Conservation (phyloP, 805 yeast species). For the Candida boleticola region DNA sequence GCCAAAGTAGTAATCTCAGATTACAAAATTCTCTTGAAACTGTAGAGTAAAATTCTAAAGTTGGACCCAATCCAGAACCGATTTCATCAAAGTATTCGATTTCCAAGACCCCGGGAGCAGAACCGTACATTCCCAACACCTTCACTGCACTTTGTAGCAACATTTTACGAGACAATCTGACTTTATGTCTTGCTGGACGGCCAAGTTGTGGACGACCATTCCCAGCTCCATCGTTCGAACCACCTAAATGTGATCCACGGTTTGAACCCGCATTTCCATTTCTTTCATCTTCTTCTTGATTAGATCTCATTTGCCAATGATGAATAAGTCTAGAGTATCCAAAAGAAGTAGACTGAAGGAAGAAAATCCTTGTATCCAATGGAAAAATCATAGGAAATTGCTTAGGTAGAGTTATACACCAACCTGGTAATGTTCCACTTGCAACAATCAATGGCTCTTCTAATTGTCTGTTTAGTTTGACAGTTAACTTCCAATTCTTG, state of each 20-base stretch:
- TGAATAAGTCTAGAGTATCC: conserved; percentile 84
- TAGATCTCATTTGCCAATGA: conserved; percentile 60
- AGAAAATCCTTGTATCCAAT: conserved; percentile 71
- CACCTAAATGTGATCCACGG: conserved; percentile 2
- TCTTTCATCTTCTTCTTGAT: conserved; percentile 27
- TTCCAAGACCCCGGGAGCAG: conserved; percentile 78
- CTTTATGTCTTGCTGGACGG: conserved; percentile 73
- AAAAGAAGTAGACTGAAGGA: conserved; percentile 83
- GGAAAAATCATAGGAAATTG: conserved; percentile 83
- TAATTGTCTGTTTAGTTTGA: conserved; percentile 79
- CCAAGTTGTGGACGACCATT: conserved; percentile 54
- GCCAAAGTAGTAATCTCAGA: conserved; percentile 66
- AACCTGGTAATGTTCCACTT: conserved; percentile 79
- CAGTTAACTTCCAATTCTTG: conserved; percentile 77
- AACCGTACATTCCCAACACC: conserved; percentile 71
- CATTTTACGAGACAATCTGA: conserved; percentile 68
- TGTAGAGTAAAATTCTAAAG: conserved; percentile 84
- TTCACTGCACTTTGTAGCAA: conserved; percentile 76
- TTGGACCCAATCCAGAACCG: conserved; percentile 97
- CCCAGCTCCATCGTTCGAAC: neutral
- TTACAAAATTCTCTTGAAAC: conserved; percentile 74
- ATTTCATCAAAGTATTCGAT: conserved; percentile 87
- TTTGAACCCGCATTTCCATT: conserved; percentile 15
- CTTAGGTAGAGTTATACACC: conserved; percentile 76
- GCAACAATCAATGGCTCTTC: conserved; percentile 90